phyloP scores from a whole-genome alignment of 2,329 filamentous ascomycete species.

The Celoporthe dispersa region DNA sequence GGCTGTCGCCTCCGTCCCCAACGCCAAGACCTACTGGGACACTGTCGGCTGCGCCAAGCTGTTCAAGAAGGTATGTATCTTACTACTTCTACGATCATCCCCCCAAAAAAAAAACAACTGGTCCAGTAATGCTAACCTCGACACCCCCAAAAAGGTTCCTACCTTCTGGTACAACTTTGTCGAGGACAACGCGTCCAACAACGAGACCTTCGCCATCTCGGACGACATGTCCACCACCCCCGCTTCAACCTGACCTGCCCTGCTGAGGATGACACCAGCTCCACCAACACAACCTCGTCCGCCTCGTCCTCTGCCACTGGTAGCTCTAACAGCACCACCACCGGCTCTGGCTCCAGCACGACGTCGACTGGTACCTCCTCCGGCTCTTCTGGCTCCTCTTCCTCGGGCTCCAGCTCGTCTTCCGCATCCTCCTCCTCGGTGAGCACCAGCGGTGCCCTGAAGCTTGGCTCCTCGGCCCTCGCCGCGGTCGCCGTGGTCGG shows the following conservation, averaged over 20 bases:
- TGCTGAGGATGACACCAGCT: conserved; percentile 33
- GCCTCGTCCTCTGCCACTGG: conserved; percentile 11
- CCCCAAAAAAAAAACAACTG: background rate
- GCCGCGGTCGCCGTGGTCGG: conserved; percentile 25
- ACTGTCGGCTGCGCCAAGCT: conserved; percentile 71
- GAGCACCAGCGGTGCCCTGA: conserved; percentile 24
- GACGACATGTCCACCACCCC: conserved; percentile 55
- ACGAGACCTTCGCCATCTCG: conserved; percentile 73
- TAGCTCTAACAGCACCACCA: conserved; percentile 35
- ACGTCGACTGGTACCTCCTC: conserved; percentile 32
- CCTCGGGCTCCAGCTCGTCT: conserved; percentile 7
- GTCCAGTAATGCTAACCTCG: background rate
- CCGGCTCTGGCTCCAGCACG: conserved; percentile 33
- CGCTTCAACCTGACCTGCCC: conserved; percentile 68
- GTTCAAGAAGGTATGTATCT: conserved; percentile 52
- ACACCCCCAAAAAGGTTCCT: conserved; percentile 46
- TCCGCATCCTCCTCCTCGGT: conserved; percentile 16
- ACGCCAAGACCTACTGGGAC: conserved; percentile 82
- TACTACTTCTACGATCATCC: background rate
- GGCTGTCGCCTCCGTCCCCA: conserved; percentile 40
- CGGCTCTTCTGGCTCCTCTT: conserved; percentile 22
- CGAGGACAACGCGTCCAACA: conserved; percentile 64
- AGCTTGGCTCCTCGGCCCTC: conserved; percentile 28
- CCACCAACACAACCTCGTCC: conserved; percentile 21
- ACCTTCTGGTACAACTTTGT: conserved; percentile 81